Evolutionary conservation across 352 stramenopile species (phyloP), one percentile per base, ranked within the genome.

Genomic region (Poterioochromonas sp.): DNA sequence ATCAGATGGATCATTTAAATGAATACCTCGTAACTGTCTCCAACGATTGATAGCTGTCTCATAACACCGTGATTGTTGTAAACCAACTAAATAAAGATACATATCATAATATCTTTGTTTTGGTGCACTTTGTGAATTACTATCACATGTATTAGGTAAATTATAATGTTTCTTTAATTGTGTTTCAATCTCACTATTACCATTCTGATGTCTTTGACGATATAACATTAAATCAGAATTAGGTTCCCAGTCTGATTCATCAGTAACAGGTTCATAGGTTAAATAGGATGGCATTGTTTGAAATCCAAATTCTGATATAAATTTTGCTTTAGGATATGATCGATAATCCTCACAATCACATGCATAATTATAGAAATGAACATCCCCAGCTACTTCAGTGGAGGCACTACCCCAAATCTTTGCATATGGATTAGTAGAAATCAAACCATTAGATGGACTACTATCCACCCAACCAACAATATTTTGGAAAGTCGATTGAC

Each of bases 241-340:
- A 32, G 40, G 5, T 35, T 51, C 43, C 15, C 34, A 53, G 29
- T 73, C 34, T 51, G 35, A 8, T 20, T 2, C 2, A 11, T 34
- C 8, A 40, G n/a, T 37, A 20, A 53, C 64, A 15, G 2, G 35
- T 29, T 53, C 3, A 34, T 53, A 73, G 1, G 64, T 22, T 34
- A 53, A 39, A 53, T 34, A 53, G 2, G 64, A 73, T 26, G 64
- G 64, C 15, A 54, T 29, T 39, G 40, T 22, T 54, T 73, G 64
- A 54, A 73, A 73, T 3, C 64, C 64, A 54, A 53, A 73, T 73
- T 73, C 64, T 15, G 35, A 53, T 22, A 73, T 35, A 73, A 73
- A 73, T 53, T 53, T 73, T 15, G 64, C 34, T n/a, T 3, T 15
- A 15, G 64, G 64, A 35, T 37, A 73, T 0, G 40, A 26, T 11